phyloP scores from a whole-genome alignment of 1,139 yeast species.

The Protomyces gravidus region DNA sequence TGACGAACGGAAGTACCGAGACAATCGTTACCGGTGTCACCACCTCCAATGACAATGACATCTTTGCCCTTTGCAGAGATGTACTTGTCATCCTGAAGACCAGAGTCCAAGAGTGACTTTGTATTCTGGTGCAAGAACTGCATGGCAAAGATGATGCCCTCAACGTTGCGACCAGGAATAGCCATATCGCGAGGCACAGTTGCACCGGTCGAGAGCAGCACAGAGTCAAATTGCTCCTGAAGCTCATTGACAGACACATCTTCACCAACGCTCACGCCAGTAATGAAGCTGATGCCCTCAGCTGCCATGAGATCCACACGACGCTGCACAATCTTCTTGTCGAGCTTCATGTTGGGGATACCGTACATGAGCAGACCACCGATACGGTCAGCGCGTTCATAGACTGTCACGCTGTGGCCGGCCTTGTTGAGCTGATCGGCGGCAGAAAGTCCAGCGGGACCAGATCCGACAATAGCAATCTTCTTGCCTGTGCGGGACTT shows the following conservation, averaged over 20 bases:
- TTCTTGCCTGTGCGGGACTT: slow-evolving; percentile 71
- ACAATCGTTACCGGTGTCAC: slow-evolving; percentile 99
- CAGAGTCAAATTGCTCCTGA: slow-evolving; percentile 66
- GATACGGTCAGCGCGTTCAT: slow-evolving; percentile 89
- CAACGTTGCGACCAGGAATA: slow-evolving; percentile 88
- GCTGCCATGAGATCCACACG: slow-evolving; percentile 86
- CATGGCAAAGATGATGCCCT: slow-evolving; percentile 93
- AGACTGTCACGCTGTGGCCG: slow-evolving; percentile 86
- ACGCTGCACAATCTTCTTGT: slow-evolving; percentile 85
- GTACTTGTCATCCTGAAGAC: slow-evolving; percentile 66
- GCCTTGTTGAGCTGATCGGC: slow-evolving; percentile 97
- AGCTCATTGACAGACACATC: slow-evolving; percentile 61
- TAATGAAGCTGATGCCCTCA: slow-evolving; percentile 78
- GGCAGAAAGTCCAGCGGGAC: slow-evolving; percentile 93
- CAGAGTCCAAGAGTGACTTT: slow-evolving; percentile 76
- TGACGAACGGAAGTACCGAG: slow-evolving; percentile 96
- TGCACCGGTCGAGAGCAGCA: slow-evolving; percentile 89
- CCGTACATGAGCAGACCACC: slow-evolving; percentile 99
- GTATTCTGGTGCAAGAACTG: slow-evolving; percentile 84
- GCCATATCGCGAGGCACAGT: slow-evolving; percentile 93
- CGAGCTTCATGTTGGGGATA: slow-evolving; percentile 98
- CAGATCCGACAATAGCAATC: slow-evolving; percentile 88
- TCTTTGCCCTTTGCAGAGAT: slow-evolving; percentile 65
- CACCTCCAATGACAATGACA: slow-evolving; percentile 97
- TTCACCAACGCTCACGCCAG: slow-evolving; percentile 77